Evolutionary conservation across 768 basidiomycete genomes (phyloP).

Genomic region (Termitomyces sp.): DNA sequence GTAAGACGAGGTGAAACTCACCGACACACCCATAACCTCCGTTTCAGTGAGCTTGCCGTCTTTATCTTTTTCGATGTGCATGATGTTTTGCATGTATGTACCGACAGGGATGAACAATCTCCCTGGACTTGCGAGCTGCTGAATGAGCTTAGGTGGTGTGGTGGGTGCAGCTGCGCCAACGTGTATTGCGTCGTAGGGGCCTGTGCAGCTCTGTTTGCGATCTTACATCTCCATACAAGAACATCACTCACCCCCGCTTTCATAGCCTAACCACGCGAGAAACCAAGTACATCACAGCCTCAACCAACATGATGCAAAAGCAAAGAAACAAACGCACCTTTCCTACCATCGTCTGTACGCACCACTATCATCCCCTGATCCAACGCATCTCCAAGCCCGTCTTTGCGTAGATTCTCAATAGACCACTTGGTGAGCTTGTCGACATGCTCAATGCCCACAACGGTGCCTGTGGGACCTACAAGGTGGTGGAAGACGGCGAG

Average conservation of each 20-base stretch:
- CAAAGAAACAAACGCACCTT: conserved; percentile 38
- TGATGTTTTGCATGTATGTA: conserved; percentile 51
- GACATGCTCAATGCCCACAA: conserved; percentile 93
- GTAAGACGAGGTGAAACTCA: conserved; percentile 38
- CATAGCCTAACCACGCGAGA: conserved; percentile 35
- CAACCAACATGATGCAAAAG: background rate
- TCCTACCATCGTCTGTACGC: conserved; percentile 75
- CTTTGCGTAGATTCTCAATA: conserved; percentile 60
- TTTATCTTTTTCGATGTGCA: conserved; percentile 76
- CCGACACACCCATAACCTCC: conserved; percentile 78
- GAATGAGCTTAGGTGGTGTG: conserved; percentile 66
- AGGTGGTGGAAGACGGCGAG: conserved; percentile 80
- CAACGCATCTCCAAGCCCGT: conserved; percentile 56
- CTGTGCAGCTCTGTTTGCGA: conserved; percentile 23
- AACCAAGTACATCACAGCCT: too few relatives aligned
- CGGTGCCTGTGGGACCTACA: conserved; percentile 50
- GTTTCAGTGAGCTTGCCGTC: conserved; percentile 62
- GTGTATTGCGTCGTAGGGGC: conserved; percentile 82
- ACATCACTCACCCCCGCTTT: conserved; percentile 25
- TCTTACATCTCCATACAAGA: too few relatives aligned
- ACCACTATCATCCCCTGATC: conserved; percentile 57
- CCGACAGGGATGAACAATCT: conserved; percentile 95
- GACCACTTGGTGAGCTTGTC: conserved; percentile 71
- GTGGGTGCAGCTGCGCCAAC: conserved; percentile 89
- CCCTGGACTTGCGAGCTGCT: conserved; percentile 74